Base-by-base conservation (phyloP, 495 filamentous ascomycete genomes). In the Neurospora hispaniola region DNA sequence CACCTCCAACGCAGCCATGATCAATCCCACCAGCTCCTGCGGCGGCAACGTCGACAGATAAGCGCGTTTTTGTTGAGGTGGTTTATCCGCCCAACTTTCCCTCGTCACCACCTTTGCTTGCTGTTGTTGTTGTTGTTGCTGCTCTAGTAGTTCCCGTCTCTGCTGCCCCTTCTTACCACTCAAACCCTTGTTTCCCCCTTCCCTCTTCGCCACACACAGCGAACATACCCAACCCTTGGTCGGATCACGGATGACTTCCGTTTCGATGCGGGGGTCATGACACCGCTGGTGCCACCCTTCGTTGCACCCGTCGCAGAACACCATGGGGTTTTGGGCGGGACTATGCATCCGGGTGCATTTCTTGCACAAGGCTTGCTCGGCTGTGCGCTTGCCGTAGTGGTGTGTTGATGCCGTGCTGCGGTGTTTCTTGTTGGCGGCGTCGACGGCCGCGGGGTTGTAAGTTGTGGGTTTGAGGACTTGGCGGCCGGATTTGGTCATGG, bases 241-340 rank as follows among this genome's bases (percentile, higher is more conserved):
- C 70, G 90, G 89, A 73, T 90, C 84, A 39, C 72, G 79, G 5
- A 97, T 88, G 9, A 92, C 88, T 12, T 92, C 87, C 73, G 90
- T 87, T 9, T 86, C 84, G 75, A 99, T 94, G 5, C 86, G 87
- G 1, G 96, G 94, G 75, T 96, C 89, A 80, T 98, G 94, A 77
- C 96, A 98, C 74, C 88, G 87, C 80, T 97, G 94, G 80, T 99
- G 96, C 89, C 94, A 99, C 18, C 91, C 88, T 12, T 85, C 85
- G 78, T 96, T 94, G 84, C 96, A 99, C 14, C 89, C 90, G 80
- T 97, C 94, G 82, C 96, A 99, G 79, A 97, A 96, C 9, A 98
- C 96, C 72, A 99, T 97, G 83, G 89, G 87, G 80, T 99, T 99
- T 73, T 79, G 89, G 20, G 85, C 79, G 0, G 94, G 91, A 71